A percentile compares a stretch with the other conserved stretches of the same genome.
Conservation (phyloP, 1,284 basidiomycete species). For the Caloboletus inedulis region DNA sequence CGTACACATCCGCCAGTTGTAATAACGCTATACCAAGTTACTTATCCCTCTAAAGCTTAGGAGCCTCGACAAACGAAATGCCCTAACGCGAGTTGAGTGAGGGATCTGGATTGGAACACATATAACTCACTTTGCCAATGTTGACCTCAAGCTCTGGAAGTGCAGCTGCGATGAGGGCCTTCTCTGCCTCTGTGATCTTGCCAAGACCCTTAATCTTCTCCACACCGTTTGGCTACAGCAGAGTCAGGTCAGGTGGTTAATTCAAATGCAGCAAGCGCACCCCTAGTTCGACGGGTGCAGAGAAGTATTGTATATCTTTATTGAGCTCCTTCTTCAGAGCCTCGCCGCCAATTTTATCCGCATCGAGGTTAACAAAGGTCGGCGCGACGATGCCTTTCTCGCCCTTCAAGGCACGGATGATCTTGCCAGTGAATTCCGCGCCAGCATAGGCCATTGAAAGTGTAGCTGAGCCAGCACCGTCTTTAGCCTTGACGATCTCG, state of each 20-base stretch:
- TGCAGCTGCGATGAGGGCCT: constrained; percentile 72
- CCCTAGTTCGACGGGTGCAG: constrained; percentile 80
- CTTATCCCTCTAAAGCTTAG: constrained; percentile 35
- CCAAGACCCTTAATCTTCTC: constrained; percentile 79
- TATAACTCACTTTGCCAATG: constrained; percentile 65
- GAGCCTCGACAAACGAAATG: constrained; percentile 34
- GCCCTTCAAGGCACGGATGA: constrained; percentile 85
- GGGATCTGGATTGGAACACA: background rate
- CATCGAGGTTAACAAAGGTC: constrained; percentile 78
- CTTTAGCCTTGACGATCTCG: constrained; percentile 92
- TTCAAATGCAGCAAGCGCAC: constrained; percentile 43
- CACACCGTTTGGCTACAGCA: constrained; percentile 68
- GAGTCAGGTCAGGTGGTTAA: constrained; percentile 3
- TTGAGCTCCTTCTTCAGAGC: constrained; percentile 63
- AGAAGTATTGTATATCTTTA: constrained; percentile 78
- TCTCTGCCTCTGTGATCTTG: constrained; percentile 67
- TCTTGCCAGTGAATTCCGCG: constrained; percentile 76
- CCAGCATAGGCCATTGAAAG: constrained; percentile 92
- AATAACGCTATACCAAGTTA: background rate
- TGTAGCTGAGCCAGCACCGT: constrained; percentile 82
- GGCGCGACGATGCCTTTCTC: constrained; percentile 86
- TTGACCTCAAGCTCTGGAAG: constrained; percentile 79
- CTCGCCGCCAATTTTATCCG: constrained; percentile 72
- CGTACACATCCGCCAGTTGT: constrained; percentile 7
- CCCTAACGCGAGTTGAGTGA: constrained; percentile 29